Evolutionary conservation across 2,329 filamentous ascomycete species (phyloP), one percentile per base, ranked within the genome.

Genomic region (Phoma herbarum): DNA sequence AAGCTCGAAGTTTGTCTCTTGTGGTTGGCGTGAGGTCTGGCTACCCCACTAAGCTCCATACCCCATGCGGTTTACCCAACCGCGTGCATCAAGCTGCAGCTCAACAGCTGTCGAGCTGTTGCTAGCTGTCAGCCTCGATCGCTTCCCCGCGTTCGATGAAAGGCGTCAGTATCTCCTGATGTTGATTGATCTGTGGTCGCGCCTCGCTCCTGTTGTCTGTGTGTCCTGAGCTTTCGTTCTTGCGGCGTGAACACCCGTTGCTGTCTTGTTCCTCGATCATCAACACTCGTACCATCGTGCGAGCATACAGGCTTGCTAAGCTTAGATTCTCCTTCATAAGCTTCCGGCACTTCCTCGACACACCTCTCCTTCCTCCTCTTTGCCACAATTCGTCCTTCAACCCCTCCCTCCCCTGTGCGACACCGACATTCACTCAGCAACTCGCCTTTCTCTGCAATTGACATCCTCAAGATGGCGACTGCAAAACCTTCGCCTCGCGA

Each of bases 401-500:
- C 69, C 62, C 69, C 73, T 57, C 67, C 68, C 48, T 68, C 68
- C 23, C 67, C 67, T 57, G 67, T 69, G 54, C 55, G 56, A n/a
- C 65, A 68, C 37, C 56, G 56, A 55, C 67, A 62, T 61, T 70
- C 65, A 31, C 66, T 63, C 29, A 64, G 59, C 63, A 72, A 68
- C 18, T 66, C 64, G 45, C 52, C 44, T 50, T 68, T 71, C 59
- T 61, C 62, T 44, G 61, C 69, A 63, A 71, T 74, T 69, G 68
- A 71, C 48, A 68, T 67, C 28, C 57, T 64, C 59, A 73, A 59
- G 41, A 76, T 76, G 74, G 69, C 72, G 51, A 57, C 67, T 41
- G 49, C 69, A n/a, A 62, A 54, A 28, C 59, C 77, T 12, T 60
- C 78, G n/a, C 79, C 81, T 39, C 86, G 92, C 65, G 88, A 97